Percentiles rank a stretch among this genome's conserved stretches.
phyloP scores from a whole-genome alignment of 1,284 basidiomycete species.

The Amylostereum areolatum region DNA sequence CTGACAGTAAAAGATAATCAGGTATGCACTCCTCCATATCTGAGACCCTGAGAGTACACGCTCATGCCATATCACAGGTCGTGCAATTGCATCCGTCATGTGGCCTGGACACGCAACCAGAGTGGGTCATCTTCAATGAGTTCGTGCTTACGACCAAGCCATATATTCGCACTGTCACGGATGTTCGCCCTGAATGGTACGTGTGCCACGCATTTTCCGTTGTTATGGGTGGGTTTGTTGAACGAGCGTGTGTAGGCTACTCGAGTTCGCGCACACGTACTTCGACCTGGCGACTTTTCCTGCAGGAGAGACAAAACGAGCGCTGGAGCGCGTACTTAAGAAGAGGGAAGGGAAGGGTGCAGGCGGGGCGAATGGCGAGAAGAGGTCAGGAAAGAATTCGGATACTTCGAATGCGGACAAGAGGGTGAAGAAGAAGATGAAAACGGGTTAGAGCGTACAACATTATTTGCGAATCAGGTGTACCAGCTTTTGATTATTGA shows the following conservation, averaged over 20 bases:
- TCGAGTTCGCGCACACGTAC: conserved; percentile 79
- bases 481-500: too few relatives aligned
- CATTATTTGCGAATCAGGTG: too few relatives aligned
- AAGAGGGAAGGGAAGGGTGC: conserved; percentile 33
- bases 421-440: not conserved
- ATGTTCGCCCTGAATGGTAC: conserved; percentile 86
- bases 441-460: not conserved
- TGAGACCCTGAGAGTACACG: not conserved
- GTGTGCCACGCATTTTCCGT: conserved; percentile 15
- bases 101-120: conserved; percentile 87
- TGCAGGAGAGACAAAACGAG: conserved; percentile 71
- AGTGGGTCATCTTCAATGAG: conserved; percentile 98
- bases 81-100: conserved; percentile 94
- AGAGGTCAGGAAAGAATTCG: not conserved
- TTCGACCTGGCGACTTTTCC: conserved; percentile 68
- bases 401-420: not conserved
- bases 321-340: conserved; percentile 43
- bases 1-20: conserved; percentile 94
- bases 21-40: conserved; percentile 29
- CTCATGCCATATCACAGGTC: conserved; percentile 38
- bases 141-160: conserved; percentile 90
- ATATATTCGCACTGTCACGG: conserved; percentile 91
- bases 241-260: conserved; percentile 47
- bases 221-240: not conserved
- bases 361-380: not conserved